Base-by-base conservation (phyloP, 208 protist species). In the Acanthamoeba royreba region DNA sequence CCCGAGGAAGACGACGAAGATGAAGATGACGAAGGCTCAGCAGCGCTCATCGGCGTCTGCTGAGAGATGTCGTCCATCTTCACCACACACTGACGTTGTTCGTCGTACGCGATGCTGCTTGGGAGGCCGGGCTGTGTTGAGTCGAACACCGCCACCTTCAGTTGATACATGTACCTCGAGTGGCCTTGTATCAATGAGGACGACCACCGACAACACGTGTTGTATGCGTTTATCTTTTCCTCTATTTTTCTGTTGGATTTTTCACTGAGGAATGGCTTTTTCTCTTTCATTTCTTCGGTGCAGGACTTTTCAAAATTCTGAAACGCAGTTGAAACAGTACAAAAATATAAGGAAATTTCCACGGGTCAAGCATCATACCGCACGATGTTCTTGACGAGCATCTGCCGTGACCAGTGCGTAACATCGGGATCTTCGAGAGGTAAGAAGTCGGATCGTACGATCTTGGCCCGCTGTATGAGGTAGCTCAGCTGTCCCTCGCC, bases 371-470 rank as follows among this genome's bases (percentile, higher is more conserved):
- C 25, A 69, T 28, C 72, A 22, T 87, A 87, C 2, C 79, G 79
- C 35, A 87, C 79, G n/a, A 87, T 61, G 46, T 87, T 87, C 79
- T 87, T 87, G 53, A 87, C 79, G 45, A 87, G 7, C 79, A 63
- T 87, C 28, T 87, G 79, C 17, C 79, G 40, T 8, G 79, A 87
- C 79, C 79, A 87, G 49, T 87, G 79, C 5, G 79, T 87, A 28
- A 87, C 49, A 40, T 87, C 79, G 13, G 43, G 46, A 15, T 87
- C 79, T 22, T 79, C 69, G 38, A 79, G 69, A 2, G 69, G 69
- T 46, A 87, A 38, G 49, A 87, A 87, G 46, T 87, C 79, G 17
- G 43, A 35, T 42, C 79, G 40, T 33, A 87, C 79, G 35, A 87
- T 61, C 79, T 87, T 87, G 79, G 79, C 79, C 4, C 79, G 43